Base-by-base conservation (phyloP, 768 basidiomycete genomes). In the Kockovaella imperatae region DNA sequence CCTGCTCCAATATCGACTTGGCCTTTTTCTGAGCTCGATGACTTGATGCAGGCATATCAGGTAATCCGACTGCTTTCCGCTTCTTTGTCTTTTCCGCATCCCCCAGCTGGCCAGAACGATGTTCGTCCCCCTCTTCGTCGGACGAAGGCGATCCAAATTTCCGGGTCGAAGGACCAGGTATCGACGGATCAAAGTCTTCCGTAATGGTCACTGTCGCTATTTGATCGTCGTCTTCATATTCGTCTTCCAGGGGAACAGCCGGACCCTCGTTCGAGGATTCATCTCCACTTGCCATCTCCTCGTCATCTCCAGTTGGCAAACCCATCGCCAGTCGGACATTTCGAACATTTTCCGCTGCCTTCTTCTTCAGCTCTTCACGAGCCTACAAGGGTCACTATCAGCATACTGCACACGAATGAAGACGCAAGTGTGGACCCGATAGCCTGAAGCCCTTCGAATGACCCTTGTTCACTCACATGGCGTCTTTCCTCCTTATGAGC, bases 171-270 rank as follows among this genome's bases (percentile, higher is more conserved):
- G 57, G 52, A 18, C 43, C 45, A 30, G 59, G 45, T 3, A 31
- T 18, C 46, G 75, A 59, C 79, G 85, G 80, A 67, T 91, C 87
- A 68, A 93, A 87, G 67, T 95, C 87, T 66, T 95, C 87, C 13
- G 87, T 82, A 42, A 95, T 82, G 14, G 88, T 90, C 36, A 95
- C 89, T 15, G 85, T 87, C 36, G 90, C 87, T 26, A 86, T 76
- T 52, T 83, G 78, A 62, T 90, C 83, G 60, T 88, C 87, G 56
- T 83, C 83, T 59, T 86, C 83, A 56, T 81, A 91, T 66, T 85
- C 83, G 44, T 76, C 74, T 61, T 76, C 68, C 7, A 8, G 42
- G 17, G 42, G 46, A 6, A 11, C 39, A 6, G 50, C 52, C 6
- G 64, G 58, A 47, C 58, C 60, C 5, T 49, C 54, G n/a, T 53